These are phyloP conservation scores for Allium sativum DNA, from an alignment of 106 monocot genomes.

Conservation along the genomic window DNA sequence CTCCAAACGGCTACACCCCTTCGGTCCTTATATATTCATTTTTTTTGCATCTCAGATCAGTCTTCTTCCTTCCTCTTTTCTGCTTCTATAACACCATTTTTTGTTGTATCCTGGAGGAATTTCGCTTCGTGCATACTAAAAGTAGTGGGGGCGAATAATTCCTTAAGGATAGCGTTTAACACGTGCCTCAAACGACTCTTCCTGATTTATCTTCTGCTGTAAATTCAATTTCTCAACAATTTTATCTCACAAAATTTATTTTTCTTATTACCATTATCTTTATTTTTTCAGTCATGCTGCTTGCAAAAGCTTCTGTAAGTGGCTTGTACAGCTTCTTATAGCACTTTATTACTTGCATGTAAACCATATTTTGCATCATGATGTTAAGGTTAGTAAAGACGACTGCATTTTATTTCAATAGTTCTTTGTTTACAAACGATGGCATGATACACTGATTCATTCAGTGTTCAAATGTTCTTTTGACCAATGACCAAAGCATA, in stretches of 20 bases:
- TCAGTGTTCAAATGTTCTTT: slow-evolving; percentile 98
- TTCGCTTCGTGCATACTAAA: too few species aligned
- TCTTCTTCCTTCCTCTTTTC: too few species aligned
- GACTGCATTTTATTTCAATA: neutral
- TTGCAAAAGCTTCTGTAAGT: slow-evolving; percentile 89
- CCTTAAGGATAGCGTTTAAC: too few species aligned
- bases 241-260: neutral
- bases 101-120: too few species aligned
- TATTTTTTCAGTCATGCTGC: neutral
- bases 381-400: slow-evolving; percentile 74
- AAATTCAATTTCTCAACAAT: too few species aligned
- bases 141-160: too few species aligned
- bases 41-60: too few species aligned
- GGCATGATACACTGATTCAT: slow-evolving; percentile 1
- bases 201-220: too few species aligned
- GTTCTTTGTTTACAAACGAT: neutral
- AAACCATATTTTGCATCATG: slow-evolving; percentile 97
- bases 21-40: too few species aligned
- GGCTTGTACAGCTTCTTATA: slow-evolving; percentile 98
- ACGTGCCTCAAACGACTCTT: too few species aligned
- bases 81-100: too few species aligned
- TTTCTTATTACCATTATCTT: slow-evolving; percentile 1
- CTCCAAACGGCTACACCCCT: too few species aligned
- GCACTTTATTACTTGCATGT: slow-evolving; percentile 92
- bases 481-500: slow-evolving; percentile 73